phyloP scores from a whole-genome alignment of 345 rosid genomes.

The Acer negundo region DNA sequence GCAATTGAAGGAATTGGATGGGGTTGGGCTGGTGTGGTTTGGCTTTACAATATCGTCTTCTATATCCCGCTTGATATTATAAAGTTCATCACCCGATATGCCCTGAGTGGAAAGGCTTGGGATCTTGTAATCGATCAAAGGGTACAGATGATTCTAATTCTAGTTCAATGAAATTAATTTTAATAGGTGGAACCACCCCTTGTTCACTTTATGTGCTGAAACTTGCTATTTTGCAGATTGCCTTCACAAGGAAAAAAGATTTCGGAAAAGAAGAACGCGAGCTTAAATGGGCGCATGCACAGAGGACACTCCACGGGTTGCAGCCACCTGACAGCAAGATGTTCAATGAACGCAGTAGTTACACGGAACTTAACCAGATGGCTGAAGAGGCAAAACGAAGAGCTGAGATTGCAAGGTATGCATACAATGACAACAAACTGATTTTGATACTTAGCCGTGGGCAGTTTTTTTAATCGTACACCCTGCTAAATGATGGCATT shows the following conservation, averaged over 20 bases:
- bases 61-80: constrained; percentile 54
- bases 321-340: constrained; percentile 50
- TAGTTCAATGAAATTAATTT: neutral
- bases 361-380: constrained; percentile 46
- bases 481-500: neutral
- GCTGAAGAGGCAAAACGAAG: constrained; percentile 61
- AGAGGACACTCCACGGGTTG: constrained; percentile 57
- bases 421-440: neutral
- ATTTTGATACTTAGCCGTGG: neutral
- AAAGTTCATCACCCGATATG: constrained; percentile 55
- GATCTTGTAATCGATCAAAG: constrained; percentile 68
- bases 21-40: constrained; percentile 66
- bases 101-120: constrained; percentile 58
- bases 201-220: constrained; percentile 11
- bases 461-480: neutral
- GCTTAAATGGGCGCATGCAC: constrained; percentile 65
- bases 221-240: constrained; percentile 36
- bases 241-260: constrained; percentile 56
- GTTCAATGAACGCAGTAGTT: constrained; percentile 43
- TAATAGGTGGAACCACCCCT: neutral
- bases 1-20: constrained; percentile 60
- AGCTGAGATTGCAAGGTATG: constrained; percentile 55
- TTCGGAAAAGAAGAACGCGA: constrained; percentile 54
- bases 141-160: constrained; percentile 27
- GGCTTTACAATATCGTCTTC: constrained; percentile 57